Conservation (phyloP, 1,284 basidiomycete species). For the Leccinum pseudoinsigne region DNA sequence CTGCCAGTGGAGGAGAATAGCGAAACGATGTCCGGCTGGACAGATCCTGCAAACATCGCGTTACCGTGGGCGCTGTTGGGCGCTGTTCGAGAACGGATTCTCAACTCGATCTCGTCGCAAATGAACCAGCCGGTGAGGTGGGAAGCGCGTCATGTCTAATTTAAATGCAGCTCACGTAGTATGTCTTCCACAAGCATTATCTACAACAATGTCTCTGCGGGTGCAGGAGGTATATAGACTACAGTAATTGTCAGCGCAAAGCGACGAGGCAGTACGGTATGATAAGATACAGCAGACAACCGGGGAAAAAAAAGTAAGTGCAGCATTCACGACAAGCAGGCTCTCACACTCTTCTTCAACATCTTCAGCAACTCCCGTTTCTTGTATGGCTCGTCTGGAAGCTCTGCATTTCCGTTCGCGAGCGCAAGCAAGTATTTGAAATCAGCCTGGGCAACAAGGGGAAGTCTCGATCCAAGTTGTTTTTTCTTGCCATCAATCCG, state of each 20-base stretch:
- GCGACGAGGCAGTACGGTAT: slow-evolving; percentile 12
- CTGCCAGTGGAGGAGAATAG: slow-evolving; percentile 79
- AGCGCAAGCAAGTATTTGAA: slow-evolving; percentile 75
- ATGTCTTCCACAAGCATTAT: background rate
- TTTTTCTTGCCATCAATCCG: slow-evolving; percentile 66
- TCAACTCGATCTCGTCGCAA: slow-evolving; percentile 20
- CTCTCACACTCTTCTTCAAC: slow-evolving; percentile 44
- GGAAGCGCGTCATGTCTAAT: slow-evolving; percentile 10
- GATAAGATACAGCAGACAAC: slow-evolving; percentile 22
- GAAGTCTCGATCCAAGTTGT: slow-evolving; percentile 55
- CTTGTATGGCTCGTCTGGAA: slow-evolving; percentile 54
- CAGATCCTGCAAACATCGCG: slow-evolving; percentile 51
- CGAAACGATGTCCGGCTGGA: slow-evolving; percentile 69
- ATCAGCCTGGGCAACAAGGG: slow-evolving; percentile 83
- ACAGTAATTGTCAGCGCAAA: background rate
- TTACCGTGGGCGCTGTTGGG: background rate
- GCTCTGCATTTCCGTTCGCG: slow-evolving; percentile 47
- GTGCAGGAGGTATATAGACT: slow-evolving; percentile 16
- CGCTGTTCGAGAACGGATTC: slow-evolving; percentile 17
- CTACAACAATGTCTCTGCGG: slow-evolving; percentile 7
- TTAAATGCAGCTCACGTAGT: background rate
- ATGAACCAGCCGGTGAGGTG: slow-evolving; percentile 12
- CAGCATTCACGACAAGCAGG: slow-evolving; percentile 22
- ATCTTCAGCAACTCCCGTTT: slow-evolving; percentile 52
- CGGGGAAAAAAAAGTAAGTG: background rate